These are phyloP conservation scores for Stereum hirsutum DNA, from an alignment of 1,284 basidiomycete species.

Conservation along the genomic window DNA sequence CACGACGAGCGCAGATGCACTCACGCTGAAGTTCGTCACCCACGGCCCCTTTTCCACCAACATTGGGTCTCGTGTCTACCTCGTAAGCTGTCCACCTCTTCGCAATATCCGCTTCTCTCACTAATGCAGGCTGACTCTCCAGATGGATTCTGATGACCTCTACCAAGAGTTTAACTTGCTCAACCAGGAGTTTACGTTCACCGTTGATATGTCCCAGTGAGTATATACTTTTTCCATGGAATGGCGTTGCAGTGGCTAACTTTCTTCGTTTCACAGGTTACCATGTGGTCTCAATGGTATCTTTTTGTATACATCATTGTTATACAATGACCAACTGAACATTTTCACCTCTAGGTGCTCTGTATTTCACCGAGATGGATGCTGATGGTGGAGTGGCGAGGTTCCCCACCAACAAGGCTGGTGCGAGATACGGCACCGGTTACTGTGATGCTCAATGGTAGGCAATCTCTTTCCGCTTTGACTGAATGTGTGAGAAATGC, in stretches of 20 bases:
- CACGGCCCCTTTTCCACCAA: constrained; percentile 24
- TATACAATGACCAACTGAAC: too few relatives aligned
- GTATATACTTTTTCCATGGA: too few relatives aligned
- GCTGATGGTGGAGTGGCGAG: constrained; percentile 26
- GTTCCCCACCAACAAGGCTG: constrained; percentile 34
- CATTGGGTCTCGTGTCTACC: constrained; percentile 48
- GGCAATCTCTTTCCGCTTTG: too few relatives aligned
- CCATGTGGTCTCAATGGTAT: constrained; percentile 50
- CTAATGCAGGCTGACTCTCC: constrained; percentile 28
- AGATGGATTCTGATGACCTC: constrained; percentile 29
- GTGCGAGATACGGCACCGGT: constrained; percentile 45
- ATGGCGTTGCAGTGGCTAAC: too few relatives aligned
- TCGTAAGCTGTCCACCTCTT: too few relatives aligned
- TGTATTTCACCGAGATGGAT: constrained; percentile 32
- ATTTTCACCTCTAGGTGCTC: too few relatives aligned
- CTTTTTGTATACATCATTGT: too few relatives aligned
- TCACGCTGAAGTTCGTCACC: constrained; percentile 41
- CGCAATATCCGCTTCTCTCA: too few relatives aligned
- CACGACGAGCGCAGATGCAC: constrained; percentile 24
- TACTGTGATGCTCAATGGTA: constrained; percentile 44
- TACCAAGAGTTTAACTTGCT: constrained; percentile 44
- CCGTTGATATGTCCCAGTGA: constrained; percentile 48
- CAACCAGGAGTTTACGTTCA: constrained; percentile 50
- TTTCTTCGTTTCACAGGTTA: too few relatives aligned
- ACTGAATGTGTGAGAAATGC: too few relatives aligned